Percentiles rank a stretch among this genome's conserved stretches.
Conservation (phyloP, 1,284 basidiomycete species). For the Peniophora sp. region DNA sequence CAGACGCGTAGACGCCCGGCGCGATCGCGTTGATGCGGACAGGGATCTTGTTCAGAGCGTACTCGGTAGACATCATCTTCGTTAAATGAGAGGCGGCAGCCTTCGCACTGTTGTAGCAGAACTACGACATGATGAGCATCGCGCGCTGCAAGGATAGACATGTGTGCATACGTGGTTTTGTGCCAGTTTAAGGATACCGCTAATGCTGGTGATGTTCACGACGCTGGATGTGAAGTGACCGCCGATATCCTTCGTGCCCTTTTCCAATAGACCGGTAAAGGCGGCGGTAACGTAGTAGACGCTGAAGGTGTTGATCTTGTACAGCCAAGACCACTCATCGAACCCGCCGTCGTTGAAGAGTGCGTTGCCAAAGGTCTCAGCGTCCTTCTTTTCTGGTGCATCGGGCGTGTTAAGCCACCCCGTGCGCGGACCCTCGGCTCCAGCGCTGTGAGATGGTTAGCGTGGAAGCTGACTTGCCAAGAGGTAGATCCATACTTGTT, state of each 20-base stretch:
- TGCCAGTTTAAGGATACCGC: conserved; percentile 56
- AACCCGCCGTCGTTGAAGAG: conserved; percentile 62
- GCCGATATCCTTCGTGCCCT: conserved; percentile 52
- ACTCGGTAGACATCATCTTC: conserved; percentile 67
- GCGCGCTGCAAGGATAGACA: neutral
- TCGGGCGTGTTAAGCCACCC: conserved; percentile 47
- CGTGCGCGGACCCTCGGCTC: conserved; percentile 58
- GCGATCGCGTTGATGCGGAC: conserved; percentile 69
- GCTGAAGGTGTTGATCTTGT: conserved; percentile 60
- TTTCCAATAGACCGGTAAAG: conserved; percentile 67
- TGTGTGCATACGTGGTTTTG: conserved; percentile 59
- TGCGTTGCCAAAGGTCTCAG: conserved; percentile 53
- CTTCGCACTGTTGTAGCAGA: conserved; percentile 73
- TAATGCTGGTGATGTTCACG: conserved; percentile 73
- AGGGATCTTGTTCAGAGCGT: conserved; percentile 57
- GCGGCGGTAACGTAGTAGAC: conserved; percentile 69
- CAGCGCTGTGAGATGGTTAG: conserved; percentile 41
- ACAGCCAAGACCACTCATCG: conserved; percentile 54
- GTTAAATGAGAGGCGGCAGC: conserved; percentile 69
- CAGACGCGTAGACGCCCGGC: conserved; percentile 67
- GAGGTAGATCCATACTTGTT: conserved; percentile 55
- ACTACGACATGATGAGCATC: conserved; percentile 32
- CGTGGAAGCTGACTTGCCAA: neutral
- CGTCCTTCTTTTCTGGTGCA: conserved; percentile 49
- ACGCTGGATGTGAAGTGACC: conserved; percentile 50